phyloP scores from a whole-genome alignment of 2,329 filamentous ascomycete genomes.

The Phyllosticta citriasiana region DNA sequence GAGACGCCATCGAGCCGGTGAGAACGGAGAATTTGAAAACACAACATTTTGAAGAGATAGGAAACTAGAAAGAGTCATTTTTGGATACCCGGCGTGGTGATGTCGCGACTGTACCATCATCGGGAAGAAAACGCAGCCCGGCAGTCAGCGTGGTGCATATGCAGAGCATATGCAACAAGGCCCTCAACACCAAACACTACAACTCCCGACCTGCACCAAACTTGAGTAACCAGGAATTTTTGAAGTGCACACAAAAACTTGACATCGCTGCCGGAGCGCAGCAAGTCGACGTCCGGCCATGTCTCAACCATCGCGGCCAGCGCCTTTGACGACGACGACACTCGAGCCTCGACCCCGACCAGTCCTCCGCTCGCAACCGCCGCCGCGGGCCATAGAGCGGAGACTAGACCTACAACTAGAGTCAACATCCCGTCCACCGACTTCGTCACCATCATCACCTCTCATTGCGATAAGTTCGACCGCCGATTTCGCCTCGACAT shows the following conservation, averaged over 20 bases:
- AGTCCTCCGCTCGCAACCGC: not conserved
- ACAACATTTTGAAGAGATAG: not conserved
- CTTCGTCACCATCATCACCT: not conserved
- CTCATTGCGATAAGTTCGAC: not conserved
- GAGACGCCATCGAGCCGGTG: not conserved
- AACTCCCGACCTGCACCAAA: not conserved
- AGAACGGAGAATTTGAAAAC: not conserved
- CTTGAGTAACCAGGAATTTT: not conserved
- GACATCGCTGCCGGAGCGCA: not conserved
- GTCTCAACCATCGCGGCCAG: not conserved
- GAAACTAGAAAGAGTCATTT: not conserved
- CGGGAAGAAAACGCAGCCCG: not conserved
- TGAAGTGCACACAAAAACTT: not conserved
- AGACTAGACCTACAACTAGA: not conserved
- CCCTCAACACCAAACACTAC: not conserved
- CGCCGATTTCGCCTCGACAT: not conserved
- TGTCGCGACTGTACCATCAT: not conserved
- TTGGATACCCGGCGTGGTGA: not conserved
- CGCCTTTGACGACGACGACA: not conserved
- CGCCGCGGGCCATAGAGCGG: not conserved
- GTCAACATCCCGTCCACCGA: not conserved
- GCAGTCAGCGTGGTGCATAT: not conserved
- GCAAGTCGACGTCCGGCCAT: not conserved
- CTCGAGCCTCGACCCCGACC: not conserved
- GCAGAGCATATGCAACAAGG: not conserved